Conservation (phyloP, 2,329 filamentous ascomycete species). For the Alternaria panax region DNA sequence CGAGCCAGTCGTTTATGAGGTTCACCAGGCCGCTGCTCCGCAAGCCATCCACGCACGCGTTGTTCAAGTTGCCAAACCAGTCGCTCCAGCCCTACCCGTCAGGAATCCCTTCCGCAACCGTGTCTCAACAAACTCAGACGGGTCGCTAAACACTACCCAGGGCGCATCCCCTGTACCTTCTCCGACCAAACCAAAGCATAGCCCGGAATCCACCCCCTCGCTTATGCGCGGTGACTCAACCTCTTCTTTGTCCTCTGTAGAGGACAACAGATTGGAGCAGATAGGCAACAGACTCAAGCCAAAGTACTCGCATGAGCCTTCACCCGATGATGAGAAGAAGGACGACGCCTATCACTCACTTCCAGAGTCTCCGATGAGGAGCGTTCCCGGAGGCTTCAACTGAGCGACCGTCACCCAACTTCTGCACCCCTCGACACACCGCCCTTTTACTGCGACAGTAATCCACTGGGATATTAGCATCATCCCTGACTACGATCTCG, state of each 20-base stretch:
- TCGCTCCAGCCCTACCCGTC: conserved; percentile 77
- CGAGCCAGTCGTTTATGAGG: conserved; percentile 73
- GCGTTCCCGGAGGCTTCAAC: conserved; percentile 44
- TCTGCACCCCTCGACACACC: background rate
- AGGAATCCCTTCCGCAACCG: conserved; percentile 70
- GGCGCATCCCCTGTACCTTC: conserved; percentile 31
- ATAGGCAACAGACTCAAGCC: conserved; percentile 37
- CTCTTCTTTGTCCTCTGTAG: conserved; percentile 43
- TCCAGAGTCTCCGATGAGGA: conserved; percentile 45
- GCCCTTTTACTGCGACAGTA: background rate
- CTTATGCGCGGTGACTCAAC: conserved; percentile 46
- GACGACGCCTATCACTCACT: conserved; percentile 54
- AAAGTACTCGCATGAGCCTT: conserved; percentile 27
- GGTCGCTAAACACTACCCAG: conserved; percentile 30
- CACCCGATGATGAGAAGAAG: conserved; percentile 30
- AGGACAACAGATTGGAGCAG: conserved; percentile 41
- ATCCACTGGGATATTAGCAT: background rate
- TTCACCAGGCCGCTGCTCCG: conserved; percentile 68
- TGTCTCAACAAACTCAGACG: conserved; percentile 45
- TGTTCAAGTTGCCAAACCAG: conserved; percentile 83
- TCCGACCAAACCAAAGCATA: conserved; percentile 34
- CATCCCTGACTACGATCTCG: background rate
- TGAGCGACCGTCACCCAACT: conserved; percentile 1
- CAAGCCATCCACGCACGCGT: conserved; percentile 78
- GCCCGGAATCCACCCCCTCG: conserved; percentile 45